Base-by-base conservation (phyloP, 1,284 basidiomycete genomes). In the Tylopilus orsonianus region DNA sequence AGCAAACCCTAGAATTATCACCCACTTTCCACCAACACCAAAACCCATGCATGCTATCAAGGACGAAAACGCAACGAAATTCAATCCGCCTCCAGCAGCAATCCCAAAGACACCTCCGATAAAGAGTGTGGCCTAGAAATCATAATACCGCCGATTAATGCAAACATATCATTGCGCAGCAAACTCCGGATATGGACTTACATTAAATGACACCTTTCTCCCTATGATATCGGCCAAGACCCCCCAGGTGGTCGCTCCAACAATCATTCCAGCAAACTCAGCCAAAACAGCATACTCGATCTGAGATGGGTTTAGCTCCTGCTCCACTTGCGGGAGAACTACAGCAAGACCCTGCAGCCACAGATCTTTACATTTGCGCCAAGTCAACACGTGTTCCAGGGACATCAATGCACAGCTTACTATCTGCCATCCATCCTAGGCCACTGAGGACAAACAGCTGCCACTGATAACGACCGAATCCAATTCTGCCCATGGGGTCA, bases 391-490 rank as follows among this genome's bases (percentile, higher is more conserved):
- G 47, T 50, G 50, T 46, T 39, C 35, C 43, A 43, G 39, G 57
- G 43, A 24, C 18, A 36, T 48, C 29, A 46, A 38, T 19, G 41
- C 33, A 50, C 30, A 61, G 10, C 75, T 63, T 26, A 80, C 77
- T 72, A 61, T 78, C 79, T 54, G 77, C 73, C 44, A 74, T 59
- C 77, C 75, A 78, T 43, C 78, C 78, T 20, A 77, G 64, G 32
- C 82, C 83, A 33, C 78, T 74, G 8, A 83, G 68, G 44, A 75
- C 51, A 56, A 83, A 82, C 29, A 85, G 70, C 63, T 82, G 77
- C 53, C 71, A 67, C 58, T 85, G 82, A 65, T 82, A 85, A 44
- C 71, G 70, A 13, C 83, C 82, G 50, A 81, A 83, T 18, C 83
- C 81, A 48, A 85, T 78, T 50, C 75, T 78, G 48, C 43, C 2